A percentile compares a stretch with the other conserved stretches of the same genome.
These are phyloP conservation scores for Nothophytophthora sp. DNA, from an alignment of 352 stramenopile genomes.

Conservation along the genomic window DNA sequence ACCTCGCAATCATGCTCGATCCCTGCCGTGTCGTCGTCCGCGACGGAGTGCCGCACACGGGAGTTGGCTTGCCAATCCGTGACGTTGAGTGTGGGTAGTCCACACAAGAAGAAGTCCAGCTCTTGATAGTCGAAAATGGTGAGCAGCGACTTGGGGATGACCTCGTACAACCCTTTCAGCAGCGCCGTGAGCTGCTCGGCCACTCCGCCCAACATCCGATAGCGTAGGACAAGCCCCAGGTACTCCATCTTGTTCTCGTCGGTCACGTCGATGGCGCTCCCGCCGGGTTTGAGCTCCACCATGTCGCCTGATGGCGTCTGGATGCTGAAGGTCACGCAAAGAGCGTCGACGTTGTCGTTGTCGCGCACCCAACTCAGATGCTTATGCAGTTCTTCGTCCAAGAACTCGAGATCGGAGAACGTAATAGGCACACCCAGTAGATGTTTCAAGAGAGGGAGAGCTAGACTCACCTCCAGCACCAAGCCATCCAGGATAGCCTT, in stretches of 20 bases:
- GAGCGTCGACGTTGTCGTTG: slow-evolving; percentile 63
- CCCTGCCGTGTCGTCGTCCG: slow-evolving; percentile 47
- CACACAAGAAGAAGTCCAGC: slow-evolving; percentile 94
- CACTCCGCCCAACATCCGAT: slow-evolving; percentile 93
- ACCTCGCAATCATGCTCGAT: slow-evolving; percentile 66
- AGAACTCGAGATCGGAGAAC: slow-evolving; percentile 83
- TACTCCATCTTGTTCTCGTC: slow-evolving; percentile 96
- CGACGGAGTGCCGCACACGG: slow-evolving; percentile 37
- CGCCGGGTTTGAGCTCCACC: slow-evolving; percentile 92
- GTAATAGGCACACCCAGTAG: slow-evolving; percentile 84
- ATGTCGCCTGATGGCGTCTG: slow-evolving; percentile 54
- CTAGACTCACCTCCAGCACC: slow-evolving; percentile 97
- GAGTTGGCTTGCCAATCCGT: slow-evolving; percentile 89
- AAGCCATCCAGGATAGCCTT: slow-evolving; percentile 98
- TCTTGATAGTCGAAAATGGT: slow-evolving; percentile 95
- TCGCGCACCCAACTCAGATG: slow-evolving; percentile 77
- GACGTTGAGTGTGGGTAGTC: slow-evolving; percentile 82
- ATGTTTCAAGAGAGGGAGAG: slow-evolving; percentile 83
- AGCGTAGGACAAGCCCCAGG: slow-evolving; percentile 92
- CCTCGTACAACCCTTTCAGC: slow-evolving; percentile 90
- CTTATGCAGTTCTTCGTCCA: slow-evolving; percentile 80
- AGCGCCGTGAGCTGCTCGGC: slow-evolving; percentile 90
- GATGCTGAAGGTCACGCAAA: slow-evolving; percentile 81
- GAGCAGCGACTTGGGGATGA: slow-evolving; percentile 90
- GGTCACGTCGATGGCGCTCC: slow-evolving; percentile 92